Percentiles rank a stretch among this genome's conserved stretches.
phyloP scores from a whole-genome alignment of 176 grass and related monocot species.

The Poa pratensis region DNA sequence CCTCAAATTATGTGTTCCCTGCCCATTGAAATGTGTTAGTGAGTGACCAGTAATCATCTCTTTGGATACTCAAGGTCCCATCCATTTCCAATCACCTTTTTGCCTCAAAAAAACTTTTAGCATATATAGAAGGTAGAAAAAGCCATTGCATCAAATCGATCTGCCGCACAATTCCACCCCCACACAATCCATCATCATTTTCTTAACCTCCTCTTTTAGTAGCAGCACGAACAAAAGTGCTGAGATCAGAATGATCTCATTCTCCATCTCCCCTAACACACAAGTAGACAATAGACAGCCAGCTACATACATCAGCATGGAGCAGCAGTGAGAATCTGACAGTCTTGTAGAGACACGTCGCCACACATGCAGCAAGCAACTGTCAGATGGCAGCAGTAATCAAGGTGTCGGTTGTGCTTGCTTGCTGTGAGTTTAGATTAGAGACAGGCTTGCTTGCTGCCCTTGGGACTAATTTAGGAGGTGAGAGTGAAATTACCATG shows the following conservation, averaged over 20 bases:
- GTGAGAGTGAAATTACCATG: not conserved
- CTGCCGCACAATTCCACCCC: conserved; percentile 42
- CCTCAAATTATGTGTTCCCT: conserved; percentile 13
- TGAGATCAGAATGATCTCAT: conserved; percentile 5
- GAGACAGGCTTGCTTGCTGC: not conserved
- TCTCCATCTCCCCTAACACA: not conserved
- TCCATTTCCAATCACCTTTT: conserved; percentile 40
- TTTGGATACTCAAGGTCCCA: conserved; percentile 49
- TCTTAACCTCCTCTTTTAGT: not conserved
- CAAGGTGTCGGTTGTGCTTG: conserved; percentile 19
- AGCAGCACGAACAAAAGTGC: not conserved
- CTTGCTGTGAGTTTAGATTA: not conserved
- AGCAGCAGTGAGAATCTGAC: conserved; percentile 20
- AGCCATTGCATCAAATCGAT: conserved; percentile 11
- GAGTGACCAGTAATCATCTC: conserved; percentile 9
- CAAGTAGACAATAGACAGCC: not conserved
- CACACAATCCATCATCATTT: not conserved
- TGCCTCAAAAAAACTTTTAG: conserved; percentile 21
- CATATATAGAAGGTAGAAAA: conserved; percentile 27
- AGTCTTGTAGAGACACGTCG: conserved; percentile 9
- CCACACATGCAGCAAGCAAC: conserved; percentile 8
- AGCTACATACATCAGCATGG: not conserved
- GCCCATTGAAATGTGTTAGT: conserved; percentile 1
- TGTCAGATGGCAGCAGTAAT: not conserved
- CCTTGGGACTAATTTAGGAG: not conserved